phyloP scores from a whole-genome alignment of 140 eudicot species.

The Bidens hawaiensis region DNA sequence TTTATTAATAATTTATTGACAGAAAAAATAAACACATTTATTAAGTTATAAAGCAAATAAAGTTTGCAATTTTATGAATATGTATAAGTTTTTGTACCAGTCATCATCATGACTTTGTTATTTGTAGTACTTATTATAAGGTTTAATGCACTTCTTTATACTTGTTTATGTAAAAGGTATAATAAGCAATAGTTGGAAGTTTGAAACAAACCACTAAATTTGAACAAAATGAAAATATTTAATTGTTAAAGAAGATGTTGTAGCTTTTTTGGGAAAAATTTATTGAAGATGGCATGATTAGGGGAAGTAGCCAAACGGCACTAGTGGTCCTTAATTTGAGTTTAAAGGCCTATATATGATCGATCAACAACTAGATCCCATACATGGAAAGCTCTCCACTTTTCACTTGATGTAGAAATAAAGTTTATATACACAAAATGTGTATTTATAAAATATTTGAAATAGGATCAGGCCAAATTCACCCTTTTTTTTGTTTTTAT shows the following conservation, averaged over 20 bases:
- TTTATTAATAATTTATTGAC: neutral
- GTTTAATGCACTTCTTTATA: conserved; percentile 1
- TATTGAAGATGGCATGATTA: conserved; percentile 33
- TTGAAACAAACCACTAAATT: neutral
- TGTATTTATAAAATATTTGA: no score
- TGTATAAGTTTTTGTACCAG: neutral
- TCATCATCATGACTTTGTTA: conserved; percentile 10
- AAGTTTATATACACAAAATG: neutral
- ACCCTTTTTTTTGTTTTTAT: no score
- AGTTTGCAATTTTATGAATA: neutral
- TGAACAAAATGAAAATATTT: neutral
- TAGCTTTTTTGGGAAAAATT: conserved; percentile 7
- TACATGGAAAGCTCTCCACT: conserved; percentile 6
- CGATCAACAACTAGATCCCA: conserved; percentile 22
- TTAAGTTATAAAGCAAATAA: conserved; percentile 6
- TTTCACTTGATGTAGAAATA: conserved; percentile 15
- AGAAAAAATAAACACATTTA: neutral
- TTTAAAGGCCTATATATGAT: conserved; percentile 16
- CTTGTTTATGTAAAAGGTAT: conserved; percentile 11
- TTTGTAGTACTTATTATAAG: conserved; percentile 10
- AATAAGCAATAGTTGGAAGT: conserved; percentile 9
- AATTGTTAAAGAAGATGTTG: conserved; percentile 19
- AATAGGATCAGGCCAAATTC: no score
- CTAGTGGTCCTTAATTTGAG: conserved; percentile 37
- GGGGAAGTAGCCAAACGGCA: conserved; percentile 35